Evolutionary conservation across 306 rosid species (phyloP).

Genomic region (Begonia loranthoides): DNA sequence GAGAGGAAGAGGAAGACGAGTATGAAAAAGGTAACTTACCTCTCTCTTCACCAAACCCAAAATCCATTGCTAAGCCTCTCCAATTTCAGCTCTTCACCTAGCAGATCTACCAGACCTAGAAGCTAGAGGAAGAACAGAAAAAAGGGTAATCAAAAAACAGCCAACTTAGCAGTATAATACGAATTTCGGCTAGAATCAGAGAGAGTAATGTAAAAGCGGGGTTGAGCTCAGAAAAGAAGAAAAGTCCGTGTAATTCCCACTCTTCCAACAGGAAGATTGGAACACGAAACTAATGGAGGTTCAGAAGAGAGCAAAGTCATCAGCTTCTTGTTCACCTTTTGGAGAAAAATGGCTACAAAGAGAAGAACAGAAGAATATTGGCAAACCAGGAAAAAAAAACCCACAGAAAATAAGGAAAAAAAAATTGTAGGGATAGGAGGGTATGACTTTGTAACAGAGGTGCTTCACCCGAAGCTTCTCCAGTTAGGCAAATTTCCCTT

Average conservation of each 20-base stretch:
- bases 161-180: too few species aligned
- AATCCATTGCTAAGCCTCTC: too few species aligned
- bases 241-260: too few species aligned
- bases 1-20: conserved; percentile 7
- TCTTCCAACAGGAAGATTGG: not conserved
- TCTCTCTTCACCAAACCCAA: conserved; percentile 4
- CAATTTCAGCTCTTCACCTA: too few species aligned
- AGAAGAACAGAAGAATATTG: not conserved
- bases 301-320: not conserved
- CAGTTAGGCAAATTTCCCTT: not conserved
- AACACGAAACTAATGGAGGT: not conserved
- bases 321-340: not conserved
- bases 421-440: not conserved
- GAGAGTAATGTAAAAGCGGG: too few species aligned
- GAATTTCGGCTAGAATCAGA: too few species aligned
- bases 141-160: too few species aligned
- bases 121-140: too few species aligned
- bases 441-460: not conserved
- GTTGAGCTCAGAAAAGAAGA: too few species aligned
- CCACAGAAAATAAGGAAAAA: not conserved
- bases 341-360: not conserved
- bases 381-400: not conserved
- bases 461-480: not conserved
- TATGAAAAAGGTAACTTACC: conserved; percentile 14
- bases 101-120: too few species aligned